phyloP scores from a whole-genome alignment of 1,284 basidiomycete genomes.

The Ganoderma resinaceum region DNA sequence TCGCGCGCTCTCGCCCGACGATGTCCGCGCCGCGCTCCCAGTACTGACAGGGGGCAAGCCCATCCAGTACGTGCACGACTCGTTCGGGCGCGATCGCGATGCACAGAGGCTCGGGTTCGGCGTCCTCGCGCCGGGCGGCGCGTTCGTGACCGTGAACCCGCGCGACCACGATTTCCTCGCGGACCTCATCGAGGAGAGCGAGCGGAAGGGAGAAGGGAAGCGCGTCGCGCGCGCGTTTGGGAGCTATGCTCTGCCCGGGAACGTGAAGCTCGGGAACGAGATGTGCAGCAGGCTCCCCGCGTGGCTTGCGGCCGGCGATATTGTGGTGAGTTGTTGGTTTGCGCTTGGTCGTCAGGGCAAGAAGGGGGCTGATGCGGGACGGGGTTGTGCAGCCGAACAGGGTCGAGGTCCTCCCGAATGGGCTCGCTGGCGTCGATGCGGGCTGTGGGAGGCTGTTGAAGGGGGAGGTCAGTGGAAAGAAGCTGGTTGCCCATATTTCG shows the following conservation, averaged over 20 bases:
- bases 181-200: conserved; percentile 3
- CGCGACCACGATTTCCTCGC: neutral
- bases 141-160: conserved; percentile 14
- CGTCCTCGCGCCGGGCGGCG: conserved; percentile 35
- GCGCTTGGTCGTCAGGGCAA: too few relatives aligned
- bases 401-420: conserved; percentile 51
- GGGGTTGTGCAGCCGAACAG: conserved; percentile 31
- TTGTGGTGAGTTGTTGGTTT: conserved; percentile 11
- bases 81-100: conserved; percentile 21
- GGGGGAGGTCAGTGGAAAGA: conserved; percentile 52
- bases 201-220: conserved; percentile 19
- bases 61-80: conserved; percentile 34
- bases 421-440: conserved; percentile 49
- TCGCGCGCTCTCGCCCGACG: conserved; percentile 10
- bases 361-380: neutral
- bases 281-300: conserved; percentile 12
- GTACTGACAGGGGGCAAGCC: neutral
- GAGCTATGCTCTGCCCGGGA: conserved; percentile 2
- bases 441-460: conserved; percentile 50
- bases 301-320: conserved; percentile 18
- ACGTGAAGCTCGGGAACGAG: conserved; percentile 6
- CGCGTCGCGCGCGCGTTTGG: conserved; percentile 6
- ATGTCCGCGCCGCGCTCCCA: neutral
- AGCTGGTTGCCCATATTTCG: conserved; percentile 55
- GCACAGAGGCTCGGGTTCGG: conserved; percentile 33